phyloP scores from a whole-genome alignment of 2,329 filamentous ascomycete genomes.

The Botrytis tulipae region DNA sequence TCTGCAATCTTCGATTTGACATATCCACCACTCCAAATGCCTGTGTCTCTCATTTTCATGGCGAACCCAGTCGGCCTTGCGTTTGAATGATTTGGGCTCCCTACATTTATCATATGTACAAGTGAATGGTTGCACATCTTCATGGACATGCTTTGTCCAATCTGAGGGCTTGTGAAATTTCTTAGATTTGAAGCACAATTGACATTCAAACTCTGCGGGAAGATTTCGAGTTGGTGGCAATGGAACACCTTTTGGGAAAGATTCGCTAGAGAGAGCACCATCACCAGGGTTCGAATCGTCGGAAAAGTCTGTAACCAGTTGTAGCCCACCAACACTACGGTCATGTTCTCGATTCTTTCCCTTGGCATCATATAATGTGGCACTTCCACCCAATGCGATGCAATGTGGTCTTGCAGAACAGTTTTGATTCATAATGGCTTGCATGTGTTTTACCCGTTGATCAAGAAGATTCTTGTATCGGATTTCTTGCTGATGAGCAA shows the following conservation, averaged over 20 bases:
- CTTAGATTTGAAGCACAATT: constrained; percentile 80
- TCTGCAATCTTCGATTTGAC: constrained; percentile 74
- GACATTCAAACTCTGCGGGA: constrained; percentile 87
- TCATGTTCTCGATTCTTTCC: constrained; percentile 60
- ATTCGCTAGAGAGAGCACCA: constrained; percentile 66
- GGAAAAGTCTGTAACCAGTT: constrained; percentile 54
- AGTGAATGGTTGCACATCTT: constrained; percentile 89
- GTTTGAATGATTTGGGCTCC: constrained; percentile 88
- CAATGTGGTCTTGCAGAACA: constrained; percentile 66
- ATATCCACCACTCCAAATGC: constrained; percentile 88
- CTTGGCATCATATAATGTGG: constrained; percentile 59
- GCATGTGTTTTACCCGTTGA: constrained; percentile 67
- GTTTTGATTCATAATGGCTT: constrained; percentile 52
- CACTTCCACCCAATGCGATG: constrained; percentile 63
- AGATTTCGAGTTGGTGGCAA: constrained; percentile 74
- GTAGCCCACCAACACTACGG: constrained; percentile 52
- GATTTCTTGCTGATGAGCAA: constrained; percentile 75
- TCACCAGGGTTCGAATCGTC: constrained; percentile 69
- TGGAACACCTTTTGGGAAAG: constrained; percentile 78
- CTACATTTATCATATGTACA: constrained; percentile 83
- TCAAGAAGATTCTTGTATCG: constrained; percentile 77
- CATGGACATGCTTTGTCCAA: constrained; percentile 95
- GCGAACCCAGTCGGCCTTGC: constrained; percentile 93
- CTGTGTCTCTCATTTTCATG: constrained; percentile 92
- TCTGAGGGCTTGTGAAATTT: constrained; percentile 89